These are phyloP conservation scores for Cudoniella acicularis DNA, from an alignment of 495 filamentous ascomycete species.

Conservation along the genomic window DNA sequence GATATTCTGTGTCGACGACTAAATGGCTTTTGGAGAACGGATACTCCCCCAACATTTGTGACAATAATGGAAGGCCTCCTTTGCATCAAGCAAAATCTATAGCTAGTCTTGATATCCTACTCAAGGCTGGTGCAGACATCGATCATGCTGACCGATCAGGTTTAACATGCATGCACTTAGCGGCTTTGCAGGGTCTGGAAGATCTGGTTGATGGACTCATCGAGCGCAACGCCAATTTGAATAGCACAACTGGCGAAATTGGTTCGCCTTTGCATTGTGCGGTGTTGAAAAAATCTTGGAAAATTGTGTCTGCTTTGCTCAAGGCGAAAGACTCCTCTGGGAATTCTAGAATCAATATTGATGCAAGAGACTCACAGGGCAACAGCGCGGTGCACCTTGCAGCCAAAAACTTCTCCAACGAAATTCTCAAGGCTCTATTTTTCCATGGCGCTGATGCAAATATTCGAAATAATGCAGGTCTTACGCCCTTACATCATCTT, in stretches of 20 bases:
- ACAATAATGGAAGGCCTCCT: conserved; percentile 16
- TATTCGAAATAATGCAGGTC: neutral
- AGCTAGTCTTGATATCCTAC: conserved; percentile 16
- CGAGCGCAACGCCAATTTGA: conserved; percentile 11
- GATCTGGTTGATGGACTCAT: conserved; percentile 20
- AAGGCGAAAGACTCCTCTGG: neutral
- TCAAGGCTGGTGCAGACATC: conserved; percentile 14
- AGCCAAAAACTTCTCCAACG: neutral
- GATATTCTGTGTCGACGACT: conserved; percentile 16
- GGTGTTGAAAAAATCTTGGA: neutral
- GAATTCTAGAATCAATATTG: neutral
- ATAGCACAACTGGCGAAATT: neutral
- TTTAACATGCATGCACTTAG: conserved; percentile 21
- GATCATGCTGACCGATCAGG: conserved; percentile 22
- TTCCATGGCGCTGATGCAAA: neutral
- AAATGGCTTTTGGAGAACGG: conserved; percentile 22
- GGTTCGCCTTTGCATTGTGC: conserved; percentile 2
- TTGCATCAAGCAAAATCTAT: conserved; percentile 22
- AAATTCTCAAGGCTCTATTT: neutral
- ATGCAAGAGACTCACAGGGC: neutral
- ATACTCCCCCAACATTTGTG: conserved; percentile 13
- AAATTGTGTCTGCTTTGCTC: neutral
- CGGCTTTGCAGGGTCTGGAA: conserved; percentile 17
- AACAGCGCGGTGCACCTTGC: conserved; percentile 1
- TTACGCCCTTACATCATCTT: neutral